These are phyloP conservation scores for Leccinum olivaceopallidum DNA, from an alignment of 768 basidiomycete species.

Conservation along the genomic window DNA sequence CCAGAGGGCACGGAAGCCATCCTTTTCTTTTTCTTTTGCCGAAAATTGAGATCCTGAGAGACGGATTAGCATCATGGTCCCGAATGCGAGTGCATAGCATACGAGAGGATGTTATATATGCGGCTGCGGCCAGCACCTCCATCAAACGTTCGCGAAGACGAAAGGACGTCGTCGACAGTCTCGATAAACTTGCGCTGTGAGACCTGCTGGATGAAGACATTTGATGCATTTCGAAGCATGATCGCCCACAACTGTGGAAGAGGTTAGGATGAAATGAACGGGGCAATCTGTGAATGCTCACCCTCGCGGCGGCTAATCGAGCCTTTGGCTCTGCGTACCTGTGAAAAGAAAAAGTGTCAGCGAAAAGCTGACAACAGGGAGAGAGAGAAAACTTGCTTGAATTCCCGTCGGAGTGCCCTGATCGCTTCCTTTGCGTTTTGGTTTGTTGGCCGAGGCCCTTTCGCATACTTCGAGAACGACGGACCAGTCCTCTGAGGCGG, in stretches of 20 bases:
- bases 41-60: constrained; percentile 20
- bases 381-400: too few relatives aligned
- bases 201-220: constrained; percentile 68
- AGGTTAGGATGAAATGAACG: constrained; percentile 3
- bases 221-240: constrained; percentile 80
- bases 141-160: constrained; percentile 68
- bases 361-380: too few relatives aligned
- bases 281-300: constrained; percentile 35
- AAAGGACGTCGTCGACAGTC: constrained; percentile 72
- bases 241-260: constrained; percentile 77
- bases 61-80: not conserved
- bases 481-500: constrained; percentile 78
- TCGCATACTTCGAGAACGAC: constrained; percentile 87
- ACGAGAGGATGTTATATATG: constrained; percentile 45
- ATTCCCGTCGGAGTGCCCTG: too few relatives aligned
- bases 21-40: constrained; percentile 39
- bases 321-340: constrained; percentile 77
- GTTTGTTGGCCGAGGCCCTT: constrained; percentile 68
- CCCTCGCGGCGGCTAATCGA: constrained; percentile 75
- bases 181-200: constrained; percentile 78
- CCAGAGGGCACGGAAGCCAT: constrained; percentile 75
- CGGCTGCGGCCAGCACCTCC: constrained; percentile 81
- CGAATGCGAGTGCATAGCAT: not conserved
- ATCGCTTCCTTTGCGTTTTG: constrained; percentile 74
- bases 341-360: not conserved